phyloP scores from a whole-genome alignment of 805 yeast genomes.

The Schizosaccharomyces osmophilus region DNA sequence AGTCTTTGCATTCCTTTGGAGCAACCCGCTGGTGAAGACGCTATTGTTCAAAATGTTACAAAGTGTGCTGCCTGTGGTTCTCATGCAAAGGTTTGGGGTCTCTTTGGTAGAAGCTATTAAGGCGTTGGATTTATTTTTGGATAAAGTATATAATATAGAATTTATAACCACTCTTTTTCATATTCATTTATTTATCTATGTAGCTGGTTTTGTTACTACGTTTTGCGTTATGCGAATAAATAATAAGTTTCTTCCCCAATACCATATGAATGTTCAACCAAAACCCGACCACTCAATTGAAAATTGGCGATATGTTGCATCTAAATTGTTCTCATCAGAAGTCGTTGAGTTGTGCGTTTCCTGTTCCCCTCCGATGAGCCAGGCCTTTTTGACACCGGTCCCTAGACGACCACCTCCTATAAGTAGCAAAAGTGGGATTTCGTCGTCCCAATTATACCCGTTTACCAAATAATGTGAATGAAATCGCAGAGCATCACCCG shows the following conservation, averaged over 20 bases:
- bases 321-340: neutral
- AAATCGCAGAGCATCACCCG: constrained; percentile 78
- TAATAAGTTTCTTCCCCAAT: neutral
- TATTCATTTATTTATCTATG: neutral
- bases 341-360: neutral
- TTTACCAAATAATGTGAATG: constrained; percentile 68
- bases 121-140: neutral
- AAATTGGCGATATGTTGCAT: neutral
- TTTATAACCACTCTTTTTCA: neutral
- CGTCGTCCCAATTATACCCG: constrained; percentile 24
- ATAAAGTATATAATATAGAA: neutral
- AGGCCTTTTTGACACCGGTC: constrained; percentile 71
- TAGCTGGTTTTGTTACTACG: neutral
- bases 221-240: neutral
- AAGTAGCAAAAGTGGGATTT: constrained; percentile 31
- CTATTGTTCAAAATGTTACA: constrained; percentile 38
- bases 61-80: constrained; percentile 69
- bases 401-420: constrained; percentile 79
- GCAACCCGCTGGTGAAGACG: constrained; percentile 36
- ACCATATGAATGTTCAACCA: neutral
- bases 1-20: constrained; percentile 87
- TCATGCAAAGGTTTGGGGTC: constrained; percentile 57
- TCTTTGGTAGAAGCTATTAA: constrained; percentile 93
- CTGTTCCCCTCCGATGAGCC: constrained; percentile 24
- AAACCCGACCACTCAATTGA: constrained; percentile 1